Conservation (phyloP, 106 monocot species). For the Dendrobium chrysotoxum region DNA sequence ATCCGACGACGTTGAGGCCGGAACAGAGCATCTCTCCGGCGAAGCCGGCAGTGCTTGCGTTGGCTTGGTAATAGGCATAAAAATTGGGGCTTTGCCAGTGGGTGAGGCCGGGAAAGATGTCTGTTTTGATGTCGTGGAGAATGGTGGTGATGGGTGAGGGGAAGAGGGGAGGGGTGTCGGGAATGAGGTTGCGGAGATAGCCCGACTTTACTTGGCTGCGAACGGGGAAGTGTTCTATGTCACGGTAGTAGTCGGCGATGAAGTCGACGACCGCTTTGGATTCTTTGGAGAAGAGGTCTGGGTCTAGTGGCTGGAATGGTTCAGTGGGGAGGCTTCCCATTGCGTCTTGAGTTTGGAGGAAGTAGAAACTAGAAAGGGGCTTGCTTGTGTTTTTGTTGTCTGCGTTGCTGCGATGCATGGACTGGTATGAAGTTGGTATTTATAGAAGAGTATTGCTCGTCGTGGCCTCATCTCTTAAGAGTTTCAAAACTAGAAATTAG, state of each 20-base stretch:
- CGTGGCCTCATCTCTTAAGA: no score
- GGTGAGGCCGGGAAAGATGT: conserved; percentile 47
- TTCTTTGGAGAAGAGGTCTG: conserved; percentile 14
- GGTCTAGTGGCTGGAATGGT: conserved; percentile 23
- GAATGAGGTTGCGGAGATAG: conserved; percentile 23
- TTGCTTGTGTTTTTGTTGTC: no score
- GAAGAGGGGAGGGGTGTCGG: conserved; percentile 14
- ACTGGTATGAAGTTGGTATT: no score
- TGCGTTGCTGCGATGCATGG: no score
- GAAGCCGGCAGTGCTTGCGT: conserved; percentile 42
- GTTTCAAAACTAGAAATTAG: no score
- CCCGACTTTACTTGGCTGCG: conserved; percentile 33
- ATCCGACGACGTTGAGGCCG: conserved; percentile 37
- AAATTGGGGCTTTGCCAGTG: conserved; percentile 57
- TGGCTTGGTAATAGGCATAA: conserved; percentile 43
- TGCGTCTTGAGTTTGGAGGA: neutral
- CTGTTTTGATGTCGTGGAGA: conserved; percentile 20
- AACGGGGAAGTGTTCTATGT: conserved; percentile 25
- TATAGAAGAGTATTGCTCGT: no score
- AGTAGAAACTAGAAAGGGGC: neutral
- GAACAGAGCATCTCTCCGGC: conserved; percentile 43
- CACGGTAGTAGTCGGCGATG: conserved; percentile 35
- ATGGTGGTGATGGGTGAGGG: conserved; percentile 28
- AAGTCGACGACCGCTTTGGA: conserved; percentile 26
- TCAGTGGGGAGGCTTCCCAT: conserved; percentile 3